Base-by-base conservation (phyloP, 2,329 filamentous ascomycete genomes). In the Calonectria fujianensis region DNA sequence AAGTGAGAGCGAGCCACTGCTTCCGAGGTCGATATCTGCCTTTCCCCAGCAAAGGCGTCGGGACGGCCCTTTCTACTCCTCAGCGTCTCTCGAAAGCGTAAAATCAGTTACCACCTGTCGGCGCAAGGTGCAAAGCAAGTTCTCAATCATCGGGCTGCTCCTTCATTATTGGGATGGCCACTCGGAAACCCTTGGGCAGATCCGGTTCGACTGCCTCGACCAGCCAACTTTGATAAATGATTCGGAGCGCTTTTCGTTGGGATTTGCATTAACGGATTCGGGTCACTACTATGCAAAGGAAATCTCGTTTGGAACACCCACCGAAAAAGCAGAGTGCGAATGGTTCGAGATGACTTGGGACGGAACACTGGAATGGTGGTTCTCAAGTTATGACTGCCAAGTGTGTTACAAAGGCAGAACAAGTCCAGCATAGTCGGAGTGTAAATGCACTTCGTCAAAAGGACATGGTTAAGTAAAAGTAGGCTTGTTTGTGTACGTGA, bases 131-230 rank as follows among this genome's bases (percentile, higher is more conserved):
- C 37, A 31, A 7, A 13, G 35, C 29, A 31, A 35, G 9, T 18
- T 10, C 6, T n/a, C 20, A 7, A 51, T 70, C 10, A 27, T 63
- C 4, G 68, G 68, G 14, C 13, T 70, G 2, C 45, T 70, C 11
- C 13, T 70, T n/a, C 35, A 35, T n/a, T 70, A 70, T 31, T n/a
- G 20, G 13, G 52, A 70, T 3, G 68, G 54, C 4, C 24, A 32
- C 16, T 20, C 14, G 37, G 39, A 41, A 27, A n/a, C 10, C 20
- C 13, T 70, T 7, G 68, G 68, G 6, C 68, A 70, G n/a, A 13
- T 70, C 18, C 68, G 68, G 11, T 10, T 61, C 13, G 54, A 70
- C 54, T 37, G 16, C 20, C 68, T 70, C 27, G 41, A 48, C 3
- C 10, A 70, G 16, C 31, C 54, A 3, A 24, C 20, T 18, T 4